These are phyloP conservation scores for Talaromyces sp. DNA, from an alignment of 2,329 filamentous ascomycete species.

Conservation along the genomic window DNA sequence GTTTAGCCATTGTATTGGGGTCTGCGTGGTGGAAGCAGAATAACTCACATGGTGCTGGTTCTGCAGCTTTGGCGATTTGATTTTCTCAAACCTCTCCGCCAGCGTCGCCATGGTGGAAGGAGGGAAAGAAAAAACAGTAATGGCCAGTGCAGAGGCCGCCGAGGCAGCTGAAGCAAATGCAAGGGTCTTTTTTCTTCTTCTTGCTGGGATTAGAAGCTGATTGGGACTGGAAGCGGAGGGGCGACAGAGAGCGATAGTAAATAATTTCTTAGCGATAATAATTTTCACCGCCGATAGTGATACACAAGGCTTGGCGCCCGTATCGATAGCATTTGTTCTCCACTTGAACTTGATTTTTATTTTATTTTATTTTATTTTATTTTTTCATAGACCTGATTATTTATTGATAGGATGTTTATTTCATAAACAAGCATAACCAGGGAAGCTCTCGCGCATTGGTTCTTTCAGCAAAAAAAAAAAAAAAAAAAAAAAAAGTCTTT, in stretches of 20 bases:
- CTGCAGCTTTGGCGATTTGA: slow-evolving; percentile 91
- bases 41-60: slow-evolving; percentile 78
- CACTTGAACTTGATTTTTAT: not conserved
- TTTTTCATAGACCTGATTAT: slow-evolving; percentile 12
- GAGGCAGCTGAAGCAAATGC: slow-evolving; percentile 14
- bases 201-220: not conserved
- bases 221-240: slow-evolving; percentile 14
- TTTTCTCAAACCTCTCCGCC: slow-evolving; percentile 92
- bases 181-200: not conserved
- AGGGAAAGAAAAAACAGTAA: not conserved
- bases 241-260: slow-evolving; percentile 13
- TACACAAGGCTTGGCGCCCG: slow-evolving; percentile 25
- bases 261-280: slow-evolving; percentile 18
- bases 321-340: not conserved
- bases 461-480: not conserved
- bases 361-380: not conserved
- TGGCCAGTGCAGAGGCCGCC: slow-evolving; percentile 11
- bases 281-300: slow-evolving; percentile 22
- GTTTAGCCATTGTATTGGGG: not conserved
- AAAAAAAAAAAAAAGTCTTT: not conserved
- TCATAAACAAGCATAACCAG: not conserved
- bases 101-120: slow-evolving; percentile 53
- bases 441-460: not conserved
- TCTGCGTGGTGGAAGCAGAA: not conserved
- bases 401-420: not conserved